Evolutionary conservation across 2,329 filamentous ascomycete species (phyloP).

Genomic region (Xylaria sp.): DNA sequence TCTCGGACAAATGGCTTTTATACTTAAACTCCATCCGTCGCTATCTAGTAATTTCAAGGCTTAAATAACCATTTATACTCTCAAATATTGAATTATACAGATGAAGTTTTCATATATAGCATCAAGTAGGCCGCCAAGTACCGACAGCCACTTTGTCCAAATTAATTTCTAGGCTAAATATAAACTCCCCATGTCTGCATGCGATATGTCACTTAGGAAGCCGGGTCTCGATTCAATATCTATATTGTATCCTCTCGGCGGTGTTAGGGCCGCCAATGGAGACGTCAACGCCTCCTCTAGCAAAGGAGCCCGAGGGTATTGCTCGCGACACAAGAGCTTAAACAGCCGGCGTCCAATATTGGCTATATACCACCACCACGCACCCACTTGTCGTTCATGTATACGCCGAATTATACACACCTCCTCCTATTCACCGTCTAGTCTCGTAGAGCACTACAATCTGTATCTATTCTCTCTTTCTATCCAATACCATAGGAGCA

Average conservation of each 20-base stretch:
- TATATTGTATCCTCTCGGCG: conserved; percentile 30
- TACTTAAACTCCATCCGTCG: neutral
- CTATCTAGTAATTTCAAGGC: neutral
- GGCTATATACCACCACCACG: conserved; percentile 1
- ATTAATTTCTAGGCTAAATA: conserved; percentile 33
- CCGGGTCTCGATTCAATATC: conserved; percentile 7
- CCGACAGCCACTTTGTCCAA: conserved; percentile 18
- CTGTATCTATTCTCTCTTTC: too few relatives aligned
- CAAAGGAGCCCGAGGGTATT: neutral
- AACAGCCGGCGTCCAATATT: conserved; percentile 7
- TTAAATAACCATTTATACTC: neutral
- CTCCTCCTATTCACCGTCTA: neutral
- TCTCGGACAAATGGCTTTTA: neutral
- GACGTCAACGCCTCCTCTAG: neutral
- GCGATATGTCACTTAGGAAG: conserved; percentile 7
- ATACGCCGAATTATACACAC: neutral
- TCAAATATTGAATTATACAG: neutral
- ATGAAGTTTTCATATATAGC: neutral
- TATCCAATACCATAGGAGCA: too few relatives aligned
- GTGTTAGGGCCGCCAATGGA: conserved; percentile 6
- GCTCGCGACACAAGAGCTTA: neutral
- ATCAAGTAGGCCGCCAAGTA: conserved; percentile 16
- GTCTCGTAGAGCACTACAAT: too few relatives aligned
- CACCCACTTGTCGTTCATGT: neutral
- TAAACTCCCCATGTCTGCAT: conserved; percentile 1